Percentiles rank a stretch among this genome's conserved stretches.
Conservation (phyloP, 805 yeast species). For the Ogataea trehalophila region DNA sequence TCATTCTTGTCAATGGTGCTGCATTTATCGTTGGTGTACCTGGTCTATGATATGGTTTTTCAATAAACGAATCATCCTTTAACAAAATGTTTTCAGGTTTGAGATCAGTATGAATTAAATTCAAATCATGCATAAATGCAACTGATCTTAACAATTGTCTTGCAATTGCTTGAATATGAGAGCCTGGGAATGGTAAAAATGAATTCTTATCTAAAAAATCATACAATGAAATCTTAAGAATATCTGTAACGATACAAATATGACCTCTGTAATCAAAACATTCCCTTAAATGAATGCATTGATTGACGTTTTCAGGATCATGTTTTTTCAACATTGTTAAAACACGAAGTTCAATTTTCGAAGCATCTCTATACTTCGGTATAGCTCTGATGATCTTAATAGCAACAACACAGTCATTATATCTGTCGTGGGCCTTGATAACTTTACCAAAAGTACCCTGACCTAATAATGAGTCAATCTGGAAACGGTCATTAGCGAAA, state of each 20-base stretch:
- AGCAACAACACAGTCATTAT: conserved; percentile 63
- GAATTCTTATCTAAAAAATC: conserved; percentile 85
- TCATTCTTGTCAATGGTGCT: conserved; percentile 27
- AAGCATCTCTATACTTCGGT: conserved; percentile 93
- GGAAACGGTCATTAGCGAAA: conserved; percentile 70
- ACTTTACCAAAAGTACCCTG: conserved; percentile 95
- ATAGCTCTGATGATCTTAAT: conserved; percentile 89
- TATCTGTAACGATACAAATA: conserved; percentile 88
- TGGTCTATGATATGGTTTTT: conserved; percentile 33
- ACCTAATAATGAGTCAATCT: conserved; percentile 65
- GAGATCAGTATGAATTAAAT: conserved; percentile 89
- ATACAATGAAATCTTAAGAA: conserved; percentile 77
- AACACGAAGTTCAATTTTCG: conserved; percentile 85
- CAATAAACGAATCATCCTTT: conserved; percentile 44
- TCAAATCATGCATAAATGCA: conserved; percentile 83
- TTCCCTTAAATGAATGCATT: conserved; percentile 81
- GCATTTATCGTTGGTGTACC: conserved; percentile 5
- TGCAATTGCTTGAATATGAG: conserved; percentile 85
- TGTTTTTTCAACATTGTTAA: conserved; percentile 65
- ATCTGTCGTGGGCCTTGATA: conserved; percentile 70
- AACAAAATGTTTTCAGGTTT: conserved; percentile 92
- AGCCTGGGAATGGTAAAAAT: conserved; percentile 88
- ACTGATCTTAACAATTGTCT: conserved; percentile 82
- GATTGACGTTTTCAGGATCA: conserved; percentile 63
- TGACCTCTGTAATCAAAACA: conserved; percentile 92